These are phyloP conservation scores for Stachybotrys chartarum DNA, from an alignment of 2,329 filamentous ascomycete species.

Conservation along the genomic window DNA sequence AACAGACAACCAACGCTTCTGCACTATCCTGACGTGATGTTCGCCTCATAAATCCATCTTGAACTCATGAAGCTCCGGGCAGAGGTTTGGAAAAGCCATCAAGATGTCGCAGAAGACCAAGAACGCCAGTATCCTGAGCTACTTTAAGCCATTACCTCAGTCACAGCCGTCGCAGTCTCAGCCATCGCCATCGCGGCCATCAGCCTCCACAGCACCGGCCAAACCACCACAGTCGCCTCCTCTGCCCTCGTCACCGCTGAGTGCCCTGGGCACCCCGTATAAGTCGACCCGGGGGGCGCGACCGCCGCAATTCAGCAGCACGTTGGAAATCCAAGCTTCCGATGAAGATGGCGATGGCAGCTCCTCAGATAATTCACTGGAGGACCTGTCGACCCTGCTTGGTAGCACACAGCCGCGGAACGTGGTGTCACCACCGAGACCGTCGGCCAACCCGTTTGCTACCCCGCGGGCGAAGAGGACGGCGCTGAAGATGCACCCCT, in stretches of 20 bases:
- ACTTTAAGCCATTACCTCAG: constrained; percentile 26
- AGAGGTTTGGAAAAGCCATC: no score
- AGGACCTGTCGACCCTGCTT: constrained; percentile 35
- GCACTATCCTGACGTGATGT: no score
- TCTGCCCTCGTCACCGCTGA: constrained; percentile 15
- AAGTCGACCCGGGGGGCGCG: constrained; percentile 3
- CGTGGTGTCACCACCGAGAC: constrained; percentile 7
- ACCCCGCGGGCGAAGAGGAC: constrained; percentile 43
- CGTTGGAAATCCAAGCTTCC: constrained; percentile 59
- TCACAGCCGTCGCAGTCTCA: neutral
- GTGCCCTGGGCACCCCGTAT: constrained; percentile 17
- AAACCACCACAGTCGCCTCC: constrained; percentile 11
- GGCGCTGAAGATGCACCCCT: constrained; percentile 30
- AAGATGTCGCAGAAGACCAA: constrained; percentile 15
- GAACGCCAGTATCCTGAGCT: constrained; percentile 28
- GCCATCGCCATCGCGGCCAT: constrained; percentile 3
- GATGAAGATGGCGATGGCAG: constrained; percentile 63
- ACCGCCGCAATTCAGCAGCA: constrained; percentile 28
- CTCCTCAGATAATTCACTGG: constrained; percentile 50
- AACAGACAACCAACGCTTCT: no score
- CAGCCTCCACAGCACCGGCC: constrained; percentile 6
- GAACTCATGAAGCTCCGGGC: no score
- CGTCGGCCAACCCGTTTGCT: constrained; percentile 16
- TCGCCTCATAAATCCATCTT: no score
- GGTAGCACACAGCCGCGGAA: constrained; percentile 14